phyloP scores from a whole-genome alignment of 805 yeast genomes.

The Dipodascus geniculatus region DNA sequence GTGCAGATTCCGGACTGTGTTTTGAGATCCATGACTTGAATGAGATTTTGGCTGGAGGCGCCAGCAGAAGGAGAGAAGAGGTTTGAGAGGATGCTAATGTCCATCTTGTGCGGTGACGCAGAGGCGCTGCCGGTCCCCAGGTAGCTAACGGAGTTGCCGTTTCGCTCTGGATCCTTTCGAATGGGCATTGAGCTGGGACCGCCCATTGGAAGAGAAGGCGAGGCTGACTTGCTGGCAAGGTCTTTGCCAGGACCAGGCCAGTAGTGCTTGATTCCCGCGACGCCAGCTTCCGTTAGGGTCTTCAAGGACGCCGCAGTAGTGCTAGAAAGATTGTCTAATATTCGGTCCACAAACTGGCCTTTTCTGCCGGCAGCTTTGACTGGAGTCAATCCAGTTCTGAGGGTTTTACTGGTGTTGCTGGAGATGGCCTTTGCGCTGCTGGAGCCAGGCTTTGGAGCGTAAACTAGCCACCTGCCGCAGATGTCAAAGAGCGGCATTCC shows the following conservation, averaged over 20 bases:
- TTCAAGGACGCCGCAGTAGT: slow-evolving; percentile 39
- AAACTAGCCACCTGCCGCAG: slow-evolving; percentile 38
- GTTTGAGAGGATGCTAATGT: slow-evolving; percentile 31
- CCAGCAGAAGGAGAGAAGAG: slow-evolving; percentile 37
- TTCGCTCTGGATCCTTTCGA: slow-evolving; percentile 4
- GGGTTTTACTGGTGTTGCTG: background rate
- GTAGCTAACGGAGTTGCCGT: background rate
- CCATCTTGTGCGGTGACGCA: slow-evolving; percentile 32
- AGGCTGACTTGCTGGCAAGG: slow-evolving; percentile 1
- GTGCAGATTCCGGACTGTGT: background rate
- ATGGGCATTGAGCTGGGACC: background rate
- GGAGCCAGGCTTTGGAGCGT: slow-evolving; percentile 32
- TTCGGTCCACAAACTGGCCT: slow-evolving; percentile 36
- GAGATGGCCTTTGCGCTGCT: slow-evolving; percentile 22
- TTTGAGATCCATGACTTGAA: background rate
- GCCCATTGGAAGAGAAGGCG: background rate
- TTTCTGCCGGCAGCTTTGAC: slow-evolving; percentile 33
- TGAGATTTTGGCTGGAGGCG: slow-evolving; percentile 35
- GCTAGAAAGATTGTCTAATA: slow-evolving; percentile 37
- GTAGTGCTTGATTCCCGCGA: slow-evolving; percentile 30
- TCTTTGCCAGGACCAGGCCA: slow-evolving; percentile 22
- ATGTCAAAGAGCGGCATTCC: slow-evolving; percentile 37
- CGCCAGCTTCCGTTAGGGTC: slow-evolving; percentile 38
- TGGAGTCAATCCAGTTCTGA: slow-evolving; percentile 23
- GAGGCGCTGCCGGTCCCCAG: background rate